Evolutionary conservation across 2,329 filamentous ascomycete species (phyloP).

Genomic region (Fusarium compactum): DNA sequence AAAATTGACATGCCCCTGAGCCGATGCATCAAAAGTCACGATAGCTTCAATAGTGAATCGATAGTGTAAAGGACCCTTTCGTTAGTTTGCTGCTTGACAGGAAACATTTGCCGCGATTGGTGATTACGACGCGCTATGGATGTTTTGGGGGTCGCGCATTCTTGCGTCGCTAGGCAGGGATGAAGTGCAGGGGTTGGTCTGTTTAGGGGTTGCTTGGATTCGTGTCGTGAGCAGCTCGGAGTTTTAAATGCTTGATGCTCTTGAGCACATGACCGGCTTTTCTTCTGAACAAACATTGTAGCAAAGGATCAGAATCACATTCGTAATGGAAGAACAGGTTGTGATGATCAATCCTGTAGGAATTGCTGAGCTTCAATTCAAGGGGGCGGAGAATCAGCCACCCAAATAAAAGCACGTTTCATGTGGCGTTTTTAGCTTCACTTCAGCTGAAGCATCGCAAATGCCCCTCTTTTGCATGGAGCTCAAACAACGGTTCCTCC

Average conservation of each 20-base stretch:
- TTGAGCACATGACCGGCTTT: too few relatives aligned
- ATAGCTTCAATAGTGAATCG: slow-evolving; percentile 31
- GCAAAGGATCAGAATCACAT: rapidly evolving
- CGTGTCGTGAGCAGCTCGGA: background rate
- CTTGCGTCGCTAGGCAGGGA: background rate
- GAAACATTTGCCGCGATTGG: slow-evolving; percentile 3
- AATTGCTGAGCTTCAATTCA: background rate
- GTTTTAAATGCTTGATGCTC: too few relatives aligned
- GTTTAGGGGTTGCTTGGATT: background rate
- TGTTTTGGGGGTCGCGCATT: background rate
- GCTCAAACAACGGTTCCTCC: background rate
- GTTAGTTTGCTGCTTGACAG: background rate
- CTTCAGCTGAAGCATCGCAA: slow-evolving; percentile 6
- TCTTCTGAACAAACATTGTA: too few relatives aligned
- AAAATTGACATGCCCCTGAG: slow-evolving; percentile 13
- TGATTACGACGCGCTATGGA: background rate
- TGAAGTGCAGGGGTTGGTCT: background rate
- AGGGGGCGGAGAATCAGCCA: slow-evolving; percentile 9
- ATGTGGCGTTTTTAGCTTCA: slow-evolving; percentile 32
- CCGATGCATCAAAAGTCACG: background rate
- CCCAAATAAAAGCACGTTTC: slow-evolving; percentile 24
- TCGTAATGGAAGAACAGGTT: background rate
- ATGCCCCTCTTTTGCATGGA: slow-evolving; percentile 6
- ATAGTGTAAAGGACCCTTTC: slow-evolving; percentile 10
- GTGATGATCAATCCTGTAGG: background rate